phyloP scores from a whole-genome alignment of 805 yeast genomes.

The Torulaspora franciscae region DNA sequence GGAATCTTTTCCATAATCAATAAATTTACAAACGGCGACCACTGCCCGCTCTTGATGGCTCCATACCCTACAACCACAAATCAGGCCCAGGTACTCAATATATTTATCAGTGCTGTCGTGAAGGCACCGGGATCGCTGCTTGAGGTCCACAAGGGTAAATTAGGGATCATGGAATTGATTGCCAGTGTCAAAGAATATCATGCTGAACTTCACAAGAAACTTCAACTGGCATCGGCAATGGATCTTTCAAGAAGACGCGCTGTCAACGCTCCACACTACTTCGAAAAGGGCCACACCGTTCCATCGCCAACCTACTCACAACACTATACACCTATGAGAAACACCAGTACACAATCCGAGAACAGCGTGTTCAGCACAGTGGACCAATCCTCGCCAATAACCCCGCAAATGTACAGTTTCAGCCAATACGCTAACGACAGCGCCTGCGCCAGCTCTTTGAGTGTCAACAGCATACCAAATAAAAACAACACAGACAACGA shows the following conservation, averaged over 20 bases:
- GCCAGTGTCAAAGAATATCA: constrained; percentile 23
- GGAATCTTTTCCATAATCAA: constrained; percentile 32
- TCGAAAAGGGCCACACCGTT: constrained; percentile 21
- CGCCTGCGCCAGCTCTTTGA: constrained; percentile 28
- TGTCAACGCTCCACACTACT: constrained; percentile 14
- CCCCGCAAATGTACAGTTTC: constrained; percentile 33
- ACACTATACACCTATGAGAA: constrained; percentile 33
- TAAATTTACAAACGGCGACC: constrained; percentile 31
- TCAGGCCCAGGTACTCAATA: constrained; percentile 23
- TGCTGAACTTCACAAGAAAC: constrained; percentile 24
- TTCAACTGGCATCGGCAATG: constrained; percentile 27
- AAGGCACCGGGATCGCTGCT: constrained; percentile 26
- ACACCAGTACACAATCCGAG: constrained; percentile 32
- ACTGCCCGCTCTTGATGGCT: constrained; percentile 29
- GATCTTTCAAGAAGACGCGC: constrained; percentile 25
- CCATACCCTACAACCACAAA: constrained; percentile 24
- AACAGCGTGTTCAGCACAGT: constrained; percentile 31
- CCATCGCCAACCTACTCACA: constrained; percentile 33
- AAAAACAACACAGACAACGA: constrained; percentile 8
- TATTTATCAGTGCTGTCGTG: constrained; percentile 24
- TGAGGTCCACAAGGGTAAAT: constrained; percentile 25
- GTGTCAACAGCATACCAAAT: constrained; percentile 29
- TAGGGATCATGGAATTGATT: constrained; percentile 24
- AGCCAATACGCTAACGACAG: constrained; percentile 27
- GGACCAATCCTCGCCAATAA: constrained; percentile 32